Evolutionary conservation across 345 rosid species (phyloP), one percentile per base, ranked within the genome.

Genomic region (Psidium friedrichsthalianum): DNA sequence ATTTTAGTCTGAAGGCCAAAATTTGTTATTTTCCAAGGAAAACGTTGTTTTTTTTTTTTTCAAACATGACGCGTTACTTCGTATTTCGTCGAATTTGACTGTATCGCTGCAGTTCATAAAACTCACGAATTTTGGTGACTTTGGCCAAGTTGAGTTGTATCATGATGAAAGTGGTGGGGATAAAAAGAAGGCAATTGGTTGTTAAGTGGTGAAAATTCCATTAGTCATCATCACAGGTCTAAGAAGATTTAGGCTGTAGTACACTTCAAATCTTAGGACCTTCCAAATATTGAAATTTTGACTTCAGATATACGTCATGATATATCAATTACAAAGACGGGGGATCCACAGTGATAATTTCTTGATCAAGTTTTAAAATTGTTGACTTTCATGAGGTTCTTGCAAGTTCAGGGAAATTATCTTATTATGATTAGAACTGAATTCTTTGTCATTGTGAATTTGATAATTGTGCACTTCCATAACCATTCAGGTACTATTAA

Each of bases 91-190:
- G 36, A 36, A 36, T 36, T 58, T 87, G 84, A 89, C 81, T 27
- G 92, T 93, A 90, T 95, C 98, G n/a, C 95, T 83, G 83, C 96
- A 95, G 92, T 99, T 97, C 95, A 90, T 97, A 36, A 36, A 36
- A 36, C 36, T 91, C 98, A 83, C 86, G 56, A 93, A 92, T 53
- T 91, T 93, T 56, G 95, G 95, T 69, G 95, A 96, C 85, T 92
- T 91, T 42, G 98, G 47, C 78, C 78, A 69, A 40, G 47, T 69
- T 36, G 47, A 69, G 78, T 36, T 6, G 24, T 69, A 36, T 36
- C 78, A 69, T 69, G 25, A 69, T 29, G 76, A 18, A 69, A 69
- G 20, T 69, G 78, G 25, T 18, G 47, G 25, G 47, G 78, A 36
- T 36, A 10, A 18, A 69, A 22, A 36, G 40, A 69, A 69, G 47